Base-by-base conservation (phyloP, 2,329 filamentous ascomycete species). In the Colletotrichum chrysophilum region DNA sequence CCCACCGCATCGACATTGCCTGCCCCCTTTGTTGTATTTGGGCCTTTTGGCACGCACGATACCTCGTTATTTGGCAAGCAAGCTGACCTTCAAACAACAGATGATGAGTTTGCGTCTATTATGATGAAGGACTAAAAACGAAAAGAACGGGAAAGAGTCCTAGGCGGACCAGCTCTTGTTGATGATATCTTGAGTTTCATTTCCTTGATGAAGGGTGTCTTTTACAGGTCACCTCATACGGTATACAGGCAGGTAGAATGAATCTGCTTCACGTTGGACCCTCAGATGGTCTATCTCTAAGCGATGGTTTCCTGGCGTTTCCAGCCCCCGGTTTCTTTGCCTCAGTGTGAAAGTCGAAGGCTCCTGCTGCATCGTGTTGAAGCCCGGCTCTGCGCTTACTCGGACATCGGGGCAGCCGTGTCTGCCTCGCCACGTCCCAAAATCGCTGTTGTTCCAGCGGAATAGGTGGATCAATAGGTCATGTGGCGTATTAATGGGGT, bases 81-180 rank as follows among this genome's bases (percentile, higher is more conserved):
- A 30, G 26, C 71, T 74, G 52, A 64, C 38, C 74, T 36, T 30
- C 2, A 2, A 26, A 10, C n/a, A 13, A 14, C 80, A 96, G 94
- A 96, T 88, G 96, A 96, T 89, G 95, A 97, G 87, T 97, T 97
- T 84, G 95, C 96, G 81, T 95, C 96, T 88, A 93, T 97, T 84
- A 97, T 97, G 95, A 96, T 97, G 95, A 95, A 96, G 90, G 96
- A 96, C 90, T 96, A 95, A 90, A 90, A 60, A 43, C 36, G 9
- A n/a, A 48, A 48, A 48, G 9, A 12, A 48, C 38, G 38, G 38
- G 24, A 30, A 66, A 43, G 52, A 56, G 43, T 36, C 64, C 16
- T 21, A n/a, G 68, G 28, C 55, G 38, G 68, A 55, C 55, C 67
- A 70, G 67, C 55, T 70, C 26, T 26, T 70, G 56, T 70, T 61